These are phyloP conservation scores for Meyerozyma carpophila DNA, from an alignment of 1,139 yeast genomes.

Conservation along the genomic window DNA sequence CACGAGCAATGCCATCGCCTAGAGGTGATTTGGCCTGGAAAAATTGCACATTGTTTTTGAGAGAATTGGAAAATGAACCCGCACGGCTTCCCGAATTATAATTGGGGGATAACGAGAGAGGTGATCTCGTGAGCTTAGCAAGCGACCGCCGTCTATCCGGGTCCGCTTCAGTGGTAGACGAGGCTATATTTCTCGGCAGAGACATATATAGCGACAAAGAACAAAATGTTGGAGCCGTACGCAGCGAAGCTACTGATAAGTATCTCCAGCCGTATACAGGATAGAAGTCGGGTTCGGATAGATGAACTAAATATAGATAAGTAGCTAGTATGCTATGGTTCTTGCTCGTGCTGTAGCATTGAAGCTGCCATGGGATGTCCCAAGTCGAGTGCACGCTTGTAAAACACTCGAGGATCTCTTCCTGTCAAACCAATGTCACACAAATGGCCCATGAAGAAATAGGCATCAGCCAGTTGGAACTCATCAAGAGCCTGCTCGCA, in stretches of 20 bases:
- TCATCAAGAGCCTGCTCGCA: slow-evolving; percentile 81
- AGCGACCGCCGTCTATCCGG: slow-evolving; percentile 24
- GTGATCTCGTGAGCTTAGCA: slow-evolving; percentile 30
- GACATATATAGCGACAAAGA: slow-evolving; percentile 13
- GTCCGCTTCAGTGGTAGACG: slow-evolving; percentile 3
- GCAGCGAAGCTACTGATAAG: not conserved
- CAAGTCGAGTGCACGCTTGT: slow-evolving; percentile 2
- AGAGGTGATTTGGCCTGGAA: slow-evolving; percentile 11
- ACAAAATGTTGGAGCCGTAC: not conserved
- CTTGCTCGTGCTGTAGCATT: not conserved
- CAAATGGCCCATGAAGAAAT: slow-evolving; percentile 77
- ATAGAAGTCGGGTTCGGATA: not conserved
- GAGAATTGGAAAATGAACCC: slow-evolving; percentile 20
- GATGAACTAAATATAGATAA: not conserved
- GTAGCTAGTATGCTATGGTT: not conserved
- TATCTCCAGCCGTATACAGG: not conserved
- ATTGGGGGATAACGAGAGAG: slow-evolving; percentile 26
- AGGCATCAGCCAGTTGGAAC: slow-evolving; percentile 70
- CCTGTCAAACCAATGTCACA: slow-evolving; percentile 62
- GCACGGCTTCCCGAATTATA: slow-evolving; percentile 8
- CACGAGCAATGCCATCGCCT: slow-evolving; percentile 2
- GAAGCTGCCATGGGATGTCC: slow-evolving; percentile 3
- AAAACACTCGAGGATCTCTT: slow-evolving; percentile 9
- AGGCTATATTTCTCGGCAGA: slow-evolving; percentile 17
- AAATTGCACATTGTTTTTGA: slow-evolving; percentile 20